Base-by-base conservation (phyloP, 345 rosid species). In the Geranium brycei region DNA sequence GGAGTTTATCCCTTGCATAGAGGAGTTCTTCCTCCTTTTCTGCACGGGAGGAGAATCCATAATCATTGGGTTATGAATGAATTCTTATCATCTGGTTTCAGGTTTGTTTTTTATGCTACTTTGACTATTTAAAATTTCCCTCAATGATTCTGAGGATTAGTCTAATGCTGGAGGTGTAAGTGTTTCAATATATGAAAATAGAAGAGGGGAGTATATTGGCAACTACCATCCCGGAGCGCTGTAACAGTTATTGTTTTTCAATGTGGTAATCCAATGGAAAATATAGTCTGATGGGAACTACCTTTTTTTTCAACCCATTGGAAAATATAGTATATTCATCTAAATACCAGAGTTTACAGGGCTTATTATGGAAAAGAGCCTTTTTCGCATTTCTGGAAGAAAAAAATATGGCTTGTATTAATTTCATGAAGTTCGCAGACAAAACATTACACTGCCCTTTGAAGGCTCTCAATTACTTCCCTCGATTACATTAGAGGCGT, bases 51-150 rank as follows among this genome's bases (percentile, higher is more conserved):
- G 67, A 91, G 91, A 61, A 78, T 78, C 67, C 77, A 86, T 63
- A 79, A 77, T 56, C 81, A 68, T 58, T 90, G 95, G 97, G 67
- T 87, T 69, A 66, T 93, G 64, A 85, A 73, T 61, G 99, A 90
- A 69, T 91, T 82, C 6, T 64, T 81, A 47, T 82, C 77, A 31
- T 79, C 87, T 75, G 80, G 79, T 65, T 58, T 72, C 19, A 85
- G 97, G 82, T 76, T 86, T 67, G 88, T 86, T 64, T 82, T 87
- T 64, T 96, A 93, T 71, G 96, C 97, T 31, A 86, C 93, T 70
- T 71, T 76, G 67, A 62, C 84, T 65, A 79, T 89, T 65, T 79
- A 96, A 0, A 78, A 85, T 68, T 69, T 83, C 67, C 62, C 57
- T 76, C 7, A 70, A 69, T 58, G 75, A 75, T 80, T 58, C 47